Conservation (phyloP, 495 filamentous ascomycete species). For the Amniculicola lignicola region DNA sequence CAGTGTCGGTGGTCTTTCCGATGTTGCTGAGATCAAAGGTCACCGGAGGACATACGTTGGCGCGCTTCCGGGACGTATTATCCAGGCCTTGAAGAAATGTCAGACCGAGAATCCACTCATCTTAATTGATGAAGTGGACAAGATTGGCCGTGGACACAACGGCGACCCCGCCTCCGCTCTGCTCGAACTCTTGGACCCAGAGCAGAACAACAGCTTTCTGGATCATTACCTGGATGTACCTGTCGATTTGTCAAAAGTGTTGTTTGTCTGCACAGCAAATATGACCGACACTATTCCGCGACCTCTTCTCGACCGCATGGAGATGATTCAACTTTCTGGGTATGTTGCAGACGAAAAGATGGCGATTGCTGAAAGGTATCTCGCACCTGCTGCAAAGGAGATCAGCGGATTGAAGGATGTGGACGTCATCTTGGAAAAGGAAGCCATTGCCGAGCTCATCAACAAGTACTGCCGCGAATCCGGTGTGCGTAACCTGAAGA, state of each 20-base stretch:
- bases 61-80: constrained; percentile 91
- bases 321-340: constrained; percentile 92
- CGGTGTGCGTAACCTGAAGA: constrained; percentile 96
- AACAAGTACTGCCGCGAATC: constrained; percentile 97
- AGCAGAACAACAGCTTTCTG: constrained; percentile 95
- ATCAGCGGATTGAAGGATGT: constrained; percentile 86
- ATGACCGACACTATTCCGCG: constrained; percentile 98
- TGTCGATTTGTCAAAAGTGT: constrained; percentile 93
- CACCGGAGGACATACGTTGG: constrained; percentile 96
- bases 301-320: constrained; percentile 95
- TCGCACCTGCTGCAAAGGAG: constrained; percentile 88
- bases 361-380: constrained; percentile 92
- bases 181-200: constrained; percentile 91
- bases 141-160: constrained; percentile 92
- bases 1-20: constrained; percentile 92
- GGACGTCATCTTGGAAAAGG: constrained; percentile 75
- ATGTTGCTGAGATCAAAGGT: constrained; percentile 99
- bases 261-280: constrained; percentile 99
- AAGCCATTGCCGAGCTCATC: constrained; percentile 92
- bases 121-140: constrained; percentile 96
- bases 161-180: constrained; percentile 95
- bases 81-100: constrained; percentile 98
- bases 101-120: constrained; percentile 97
- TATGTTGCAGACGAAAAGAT: constrained; percentile 99
- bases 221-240: constrained; percentile 99